Evolutionary conservation across 2,329 filamentous ascomycete species (phyloP).

Genomic region (Fusarium concolor): DNA sequence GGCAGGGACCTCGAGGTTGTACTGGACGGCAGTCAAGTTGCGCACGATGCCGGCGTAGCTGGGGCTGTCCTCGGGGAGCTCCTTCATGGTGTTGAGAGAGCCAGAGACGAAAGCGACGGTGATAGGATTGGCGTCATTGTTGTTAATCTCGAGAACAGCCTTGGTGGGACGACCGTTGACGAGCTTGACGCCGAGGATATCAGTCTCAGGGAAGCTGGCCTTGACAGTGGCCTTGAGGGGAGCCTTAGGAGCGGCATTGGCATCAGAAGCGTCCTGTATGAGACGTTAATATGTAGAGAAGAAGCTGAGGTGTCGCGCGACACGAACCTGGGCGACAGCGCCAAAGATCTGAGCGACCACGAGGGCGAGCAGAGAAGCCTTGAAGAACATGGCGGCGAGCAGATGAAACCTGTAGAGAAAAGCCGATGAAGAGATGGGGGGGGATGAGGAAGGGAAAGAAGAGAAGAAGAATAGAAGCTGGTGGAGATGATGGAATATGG

Average conservation of each 20-base stretch:
- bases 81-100: slow-evolving; percentile 70
- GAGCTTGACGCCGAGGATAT: slow-evolving; percentile 95
- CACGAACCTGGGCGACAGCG: slow-evolving; percentile 72
- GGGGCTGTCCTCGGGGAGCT: slow-evolving; percentile 59
- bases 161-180: slow-evolving; percentile 91
- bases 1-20: slow-evolving; percentile 78
- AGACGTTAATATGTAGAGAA: not conserved
- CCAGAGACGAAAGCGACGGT: slow-evolving; percentile 82
- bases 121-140: slow-evolving; percentile 82
- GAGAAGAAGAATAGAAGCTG: slow-evolving; percentile 28
- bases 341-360: slow-evolving; percentile 76
- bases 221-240: slow-evolving; percentile 71
- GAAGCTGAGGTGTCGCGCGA: slow-evolving; percentile 15
- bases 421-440: slow-evolving; percentile 15
- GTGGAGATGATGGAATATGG: slow-evolving; percentile 40
- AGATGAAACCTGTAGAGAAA: slow-evolving; percentile 24
- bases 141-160: slow-evolving; percentile 83
- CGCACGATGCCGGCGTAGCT: slow-evolving; percentile 72
- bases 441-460: slow-evolving; percentile 11
- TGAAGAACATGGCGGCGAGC: slow-evolving; percentile 73
- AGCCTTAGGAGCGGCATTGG: slow-evolving; percentile 41
- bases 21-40: slow-evolving; percentile 85
- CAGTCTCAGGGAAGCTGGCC: slow-evolving; percentile 74
- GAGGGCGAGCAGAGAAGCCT: slow-evolving; percentile 77
- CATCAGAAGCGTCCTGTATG: slow-evolving; percentile 30